Conservation (phyloP, 345 rosid genomes). For the Moricandia moricandioides region DNA sequence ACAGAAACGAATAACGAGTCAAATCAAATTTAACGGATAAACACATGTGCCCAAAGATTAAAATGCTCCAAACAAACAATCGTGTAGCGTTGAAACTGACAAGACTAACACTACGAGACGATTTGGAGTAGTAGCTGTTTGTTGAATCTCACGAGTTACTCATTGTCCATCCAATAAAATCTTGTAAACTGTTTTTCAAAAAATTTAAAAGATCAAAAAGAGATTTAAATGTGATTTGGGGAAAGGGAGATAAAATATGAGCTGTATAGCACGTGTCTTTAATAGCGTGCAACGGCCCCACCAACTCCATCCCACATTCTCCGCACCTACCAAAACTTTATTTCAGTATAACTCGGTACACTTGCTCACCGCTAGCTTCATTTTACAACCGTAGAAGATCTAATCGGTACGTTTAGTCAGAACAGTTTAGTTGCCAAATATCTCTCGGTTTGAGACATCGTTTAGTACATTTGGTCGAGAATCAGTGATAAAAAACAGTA, state of each 20-base stretch:
- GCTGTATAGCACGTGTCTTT: neutral
- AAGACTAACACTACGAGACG: neutral
- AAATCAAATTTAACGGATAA: too few relatives aligned
- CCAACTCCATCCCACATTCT: neutral
- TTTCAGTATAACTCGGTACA: neutral
- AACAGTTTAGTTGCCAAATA: neutral
- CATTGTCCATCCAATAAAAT: neutral
- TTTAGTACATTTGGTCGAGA: neutral
- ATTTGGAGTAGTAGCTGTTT: neutral
- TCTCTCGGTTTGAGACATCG: neutral
- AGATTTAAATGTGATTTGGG: neutral
- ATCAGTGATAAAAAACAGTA: too few relatives aligned
- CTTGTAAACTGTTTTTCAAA: neutral
- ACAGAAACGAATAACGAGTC: too few relatives aligned
- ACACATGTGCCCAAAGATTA: neutral
- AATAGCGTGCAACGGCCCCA: neutral
- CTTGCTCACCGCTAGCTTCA: neutral
- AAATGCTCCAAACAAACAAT: neutral
- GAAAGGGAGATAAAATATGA: neutral
- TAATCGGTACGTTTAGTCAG: neutral
- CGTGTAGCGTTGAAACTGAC: neutral
- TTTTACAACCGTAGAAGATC: neutral
- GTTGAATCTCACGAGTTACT: neutral
- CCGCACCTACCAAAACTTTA: neutral
- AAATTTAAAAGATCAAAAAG: neutral